Base-by-base conservation (phyloP, 1,139 yeast species). In the Yamadazyma diddensiae region DNA sequence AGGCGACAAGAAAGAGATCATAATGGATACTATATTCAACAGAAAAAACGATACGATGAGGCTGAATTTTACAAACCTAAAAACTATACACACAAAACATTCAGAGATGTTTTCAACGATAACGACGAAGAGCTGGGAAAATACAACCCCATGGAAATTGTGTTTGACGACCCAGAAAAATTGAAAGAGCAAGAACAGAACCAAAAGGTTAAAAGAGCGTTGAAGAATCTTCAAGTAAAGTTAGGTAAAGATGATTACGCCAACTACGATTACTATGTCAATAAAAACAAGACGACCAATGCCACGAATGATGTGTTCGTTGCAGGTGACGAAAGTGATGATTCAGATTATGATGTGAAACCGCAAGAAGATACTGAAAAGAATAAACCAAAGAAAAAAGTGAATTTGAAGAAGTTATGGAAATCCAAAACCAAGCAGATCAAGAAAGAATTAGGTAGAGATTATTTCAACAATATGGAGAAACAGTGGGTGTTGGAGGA, bases 71-170 rank as follows among this genome's bases (percentile, higher is more conserved):
- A 43, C 30, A 65, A 65, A 39, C 70, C 71, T 3, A 60, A 55
- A 28, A 38, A 57, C 37, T 68, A 66, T 46, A 61, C 71, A 2
- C 73, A 66, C 38, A 62, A 61, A 35, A 67, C 73, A 1, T 64
- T 67, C 39, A 44, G 52, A 21, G 70, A 66, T 6, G 70, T 68
- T 5, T 67, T 68, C 38, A 45, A 49, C 12, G 65, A 67, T 34
- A 44, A 49, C 12, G 57, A 57, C 6, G 67, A 63, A 26, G 49
- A 45, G 15, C 43, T 49, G 19, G 59, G 54, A 22, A 55, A 53
- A 31, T 62, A 62, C 36, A 66, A 65, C 37, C 74, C 74, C 4
- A 64, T 65, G 49, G 72, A 66, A 38, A 44, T 51, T 24, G 73
- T 69, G 5, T 69, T 69, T 43, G 62, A 62, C 24, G 57, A 50